Conservation (phyloP, 2,329 filamentous ascomycete genomes). For the Fusarium phyllophilum region DNA sequence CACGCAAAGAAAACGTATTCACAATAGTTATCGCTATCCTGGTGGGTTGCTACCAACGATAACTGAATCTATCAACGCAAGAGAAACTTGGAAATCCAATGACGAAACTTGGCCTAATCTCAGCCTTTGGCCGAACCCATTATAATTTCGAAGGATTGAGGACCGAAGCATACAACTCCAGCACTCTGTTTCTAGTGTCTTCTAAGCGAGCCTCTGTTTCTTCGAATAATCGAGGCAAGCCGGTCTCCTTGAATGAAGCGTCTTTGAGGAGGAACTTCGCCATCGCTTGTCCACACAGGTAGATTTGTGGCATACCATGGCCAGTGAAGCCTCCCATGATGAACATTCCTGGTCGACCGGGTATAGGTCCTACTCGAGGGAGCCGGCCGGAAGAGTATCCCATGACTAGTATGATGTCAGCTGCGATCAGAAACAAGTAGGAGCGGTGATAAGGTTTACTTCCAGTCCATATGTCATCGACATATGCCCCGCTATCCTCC, state of each 20-base stretch:
- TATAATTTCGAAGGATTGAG: background rate
- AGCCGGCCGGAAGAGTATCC: background rate
- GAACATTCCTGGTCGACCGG: background rate
- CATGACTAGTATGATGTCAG: background rate
- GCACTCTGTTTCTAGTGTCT: background rate
- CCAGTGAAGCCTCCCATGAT: background rate
- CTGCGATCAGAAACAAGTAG: rapidly evolving
- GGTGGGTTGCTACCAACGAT: too few relatives aligned
- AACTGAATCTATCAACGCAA: rapidly evolving
- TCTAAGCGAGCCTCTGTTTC: background rate
- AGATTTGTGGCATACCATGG: background rate
- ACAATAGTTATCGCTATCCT: too few relatives aligned
- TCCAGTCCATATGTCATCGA: background rate
- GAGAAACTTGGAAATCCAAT: background rate
- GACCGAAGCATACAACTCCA: background rate
- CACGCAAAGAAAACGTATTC: too few relatives aligned
- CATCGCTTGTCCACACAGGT: background rate
- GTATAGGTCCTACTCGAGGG: background rate
- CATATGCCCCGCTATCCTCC: background rate
- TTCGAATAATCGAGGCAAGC: background rate
- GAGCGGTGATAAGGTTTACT: rapidly evolving
- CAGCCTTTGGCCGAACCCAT: background rate
- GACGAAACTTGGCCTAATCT: background rate
- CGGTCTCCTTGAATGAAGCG: rapidly evolving
- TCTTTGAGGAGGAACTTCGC: background rate